These are phyloP conservation scores for Rutstroemia sp. DNA, from an alignment of 2,329 filamentous ascomycete species.

Conservation along the genomic window DNA sequence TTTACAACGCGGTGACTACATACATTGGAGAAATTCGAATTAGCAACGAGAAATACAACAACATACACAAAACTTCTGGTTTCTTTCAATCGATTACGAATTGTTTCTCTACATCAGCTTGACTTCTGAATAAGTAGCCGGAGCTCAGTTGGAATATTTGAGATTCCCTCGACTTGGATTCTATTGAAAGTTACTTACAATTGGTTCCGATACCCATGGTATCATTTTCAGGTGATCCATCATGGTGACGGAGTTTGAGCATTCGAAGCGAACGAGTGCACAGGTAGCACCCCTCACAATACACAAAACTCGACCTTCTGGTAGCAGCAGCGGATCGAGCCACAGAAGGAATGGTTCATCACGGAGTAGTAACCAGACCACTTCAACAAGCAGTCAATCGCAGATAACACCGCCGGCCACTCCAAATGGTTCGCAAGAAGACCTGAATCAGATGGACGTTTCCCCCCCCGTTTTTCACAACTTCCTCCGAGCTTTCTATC, in stretches of 20 bases:
- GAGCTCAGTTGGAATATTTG: neutral
- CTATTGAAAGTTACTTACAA: neutral
- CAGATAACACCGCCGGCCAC: conserved; percentile 75
- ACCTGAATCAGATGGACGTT: conserved; percentile 34
- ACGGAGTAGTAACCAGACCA: conserved; percentile 20
- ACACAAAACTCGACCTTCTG: conserved; percentile 35
- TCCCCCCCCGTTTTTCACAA: conserved; percentile 74
- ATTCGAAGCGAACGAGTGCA: conserved; percentile 43
- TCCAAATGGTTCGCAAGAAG: conserved; percentile 59
- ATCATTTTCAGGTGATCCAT: conserved; percentile 13
- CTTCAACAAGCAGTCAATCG: conserved; percentile 22
- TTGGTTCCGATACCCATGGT: neutral
- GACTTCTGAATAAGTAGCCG: neutral
- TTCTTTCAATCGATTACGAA: neutral
- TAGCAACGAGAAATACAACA: neutral
- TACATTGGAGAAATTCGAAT: neutral
- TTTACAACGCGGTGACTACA: neutral
- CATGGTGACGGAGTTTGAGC: conserved; percentile 28
- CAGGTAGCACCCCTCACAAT: conserved; percentile 54
- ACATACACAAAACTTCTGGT: neutral
- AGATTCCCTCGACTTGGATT: neutral
- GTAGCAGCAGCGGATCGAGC: conserved; percentile 32
- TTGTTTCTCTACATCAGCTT: neutral
- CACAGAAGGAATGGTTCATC: conserved; percentile 38
- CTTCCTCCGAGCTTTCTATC: conserved; percentile 89